Base-by-base conservation (phyloP, 208 protist species). In the Spironucleus salmonicida region DNA sequence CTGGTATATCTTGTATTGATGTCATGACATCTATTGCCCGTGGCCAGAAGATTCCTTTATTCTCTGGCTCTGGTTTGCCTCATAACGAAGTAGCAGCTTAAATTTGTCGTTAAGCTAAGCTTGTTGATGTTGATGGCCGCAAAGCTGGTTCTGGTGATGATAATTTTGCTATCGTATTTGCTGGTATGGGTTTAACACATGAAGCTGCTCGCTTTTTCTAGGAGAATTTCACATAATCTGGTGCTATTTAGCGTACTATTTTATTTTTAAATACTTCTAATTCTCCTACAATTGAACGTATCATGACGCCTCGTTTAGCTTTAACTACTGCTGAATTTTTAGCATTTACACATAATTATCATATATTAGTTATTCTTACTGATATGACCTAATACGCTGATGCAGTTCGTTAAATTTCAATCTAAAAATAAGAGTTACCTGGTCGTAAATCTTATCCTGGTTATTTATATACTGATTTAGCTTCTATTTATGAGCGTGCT, bases 401-500 rank as follows among this genome's bases (percentile, higher is more conserved):
- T 86, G 96, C 97, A 9, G 89, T 99, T 42, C 94, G 97, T 89
- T 96, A 99, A 88, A 93, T 99, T 39, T 98, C 94, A 1, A 93
- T 94, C 58, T 95, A 95, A 62, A 89, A 95, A 85, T 93, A 98
- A 86, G 96, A 99, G 88, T 95, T 99, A 68, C 96, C 97, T 45
- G 96, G 96, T 64, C 89, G 97, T 75, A 89, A 95, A 83, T 94
- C 95, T 82, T 99, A 98, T 86, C 97, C 97, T 53, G 96, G 95
- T 85, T 99, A 99, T 87, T 99, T 99, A 95, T 99, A 99, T 89
- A 98, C 97, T 30, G 95, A 99, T 90, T 82, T 99, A 40, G 88
- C 94, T 34, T 94, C 93, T 82, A 96, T 99, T 76, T 99, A 99
- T 85, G 97, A 99, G 87, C 88, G 97, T 62, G 96, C 96, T 23